phyloP scores from a whole-genome alignment of 441 rosid genomes.

The Isatis lusitanica region DNA sequence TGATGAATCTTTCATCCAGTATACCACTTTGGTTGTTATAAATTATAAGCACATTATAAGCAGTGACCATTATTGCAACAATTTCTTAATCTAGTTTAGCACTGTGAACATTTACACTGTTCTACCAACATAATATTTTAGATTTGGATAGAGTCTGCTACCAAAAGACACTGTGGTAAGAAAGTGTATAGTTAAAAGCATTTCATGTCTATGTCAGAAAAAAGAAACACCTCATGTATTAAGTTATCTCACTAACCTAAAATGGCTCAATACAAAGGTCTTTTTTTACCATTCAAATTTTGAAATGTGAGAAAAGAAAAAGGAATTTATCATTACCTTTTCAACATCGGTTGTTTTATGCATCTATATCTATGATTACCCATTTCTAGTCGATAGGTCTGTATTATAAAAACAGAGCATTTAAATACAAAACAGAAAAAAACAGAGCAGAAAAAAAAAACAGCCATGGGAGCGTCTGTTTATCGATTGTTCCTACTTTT shows the following conservation, averaged over 20 bases:
- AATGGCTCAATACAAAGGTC: background rate
- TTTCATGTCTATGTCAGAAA: background rate
- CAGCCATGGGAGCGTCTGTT: constrained; percentile 31
- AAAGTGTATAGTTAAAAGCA: background rate
- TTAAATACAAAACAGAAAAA: background rate
- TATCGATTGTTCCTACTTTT: constrained; percentile 27
- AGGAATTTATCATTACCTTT: constrained; percentile 8
- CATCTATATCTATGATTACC: constrained; percentile 19
- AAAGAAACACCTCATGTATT: background rate
- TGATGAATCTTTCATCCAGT: no score
- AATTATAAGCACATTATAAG: no score
- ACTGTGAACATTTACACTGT: background rate
- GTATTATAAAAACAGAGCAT: constrained; percentile 2
- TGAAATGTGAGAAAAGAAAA: background rate
- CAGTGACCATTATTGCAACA: background rate
- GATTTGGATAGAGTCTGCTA: background rate
- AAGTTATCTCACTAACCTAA: background rate
- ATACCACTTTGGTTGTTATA: no score
- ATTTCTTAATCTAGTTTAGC: background rate
- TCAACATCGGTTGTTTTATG: constrained; percentile 11
- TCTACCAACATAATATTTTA: background rate
- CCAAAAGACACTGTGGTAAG: background rate
- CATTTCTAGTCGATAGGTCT: background rate
- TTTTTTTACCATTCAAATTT: background rate
- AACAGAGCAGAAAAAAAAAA: constrained; percentile 1